Percentiles rank a stretch among this genome's conserved stretches.
Evolutionary conservation across 2,329 filamentous ascomycete genomes (phyloP).

Genomic region (Verticillium longisporum): DNA sequence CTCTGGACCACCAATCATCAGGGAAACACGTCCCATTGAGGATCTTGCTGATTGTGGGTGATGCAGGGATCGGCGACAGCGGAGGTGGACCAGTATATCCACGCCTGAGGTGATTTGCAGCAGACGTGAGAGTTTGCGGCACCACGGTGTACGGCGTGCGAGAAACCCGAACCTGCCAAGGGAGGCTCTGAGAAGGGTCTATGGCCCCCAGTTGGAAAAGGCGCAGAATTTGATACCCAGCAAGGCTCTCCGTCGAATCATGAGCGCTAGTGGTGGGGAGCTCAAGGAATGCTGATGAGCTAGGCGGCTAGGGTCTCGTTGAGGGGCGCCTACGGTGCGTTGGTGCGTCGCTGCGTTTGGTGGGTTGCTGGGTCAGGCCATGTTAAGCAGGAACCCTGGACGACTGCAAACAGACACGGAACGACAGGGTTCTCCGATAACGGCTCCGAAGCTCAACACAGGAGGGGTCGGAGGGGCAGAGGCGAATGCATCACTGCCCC

Average conservation of each 20-base stretch:
- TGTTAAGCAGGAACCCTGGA: neutral
- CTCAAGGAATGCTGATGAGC: neutral
- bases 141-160: neutral
- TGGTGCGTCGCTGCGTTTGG: neutral
- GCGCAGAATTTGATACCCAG: neutral
- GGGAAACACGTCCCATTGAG: neutral
- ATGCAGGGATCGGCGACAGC: too few species aligned
- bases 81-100: neutral
- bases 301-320: neutral
- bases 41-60: neutral
- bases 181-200: too few species aligned
- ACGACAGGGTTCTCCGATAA: neutral
- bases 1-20: neutral
- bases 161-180: neutral
- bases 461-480: too few species aligned
- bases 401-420: neutral
- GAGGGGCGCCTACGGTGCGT: neutral
- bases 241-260: neutral
- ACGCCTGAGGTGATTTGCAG: neutral
- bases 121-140: neutral
- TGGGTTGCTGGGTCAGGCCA: neutral
- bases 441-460: neutral
- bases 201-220: neutral
- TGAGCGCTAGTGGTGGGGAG: neutral
- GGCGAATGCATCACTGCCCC: neutral